phyloP scores from a whole-genome alignment of 441 rosid species.

The Gossypium laxum region DNA sequence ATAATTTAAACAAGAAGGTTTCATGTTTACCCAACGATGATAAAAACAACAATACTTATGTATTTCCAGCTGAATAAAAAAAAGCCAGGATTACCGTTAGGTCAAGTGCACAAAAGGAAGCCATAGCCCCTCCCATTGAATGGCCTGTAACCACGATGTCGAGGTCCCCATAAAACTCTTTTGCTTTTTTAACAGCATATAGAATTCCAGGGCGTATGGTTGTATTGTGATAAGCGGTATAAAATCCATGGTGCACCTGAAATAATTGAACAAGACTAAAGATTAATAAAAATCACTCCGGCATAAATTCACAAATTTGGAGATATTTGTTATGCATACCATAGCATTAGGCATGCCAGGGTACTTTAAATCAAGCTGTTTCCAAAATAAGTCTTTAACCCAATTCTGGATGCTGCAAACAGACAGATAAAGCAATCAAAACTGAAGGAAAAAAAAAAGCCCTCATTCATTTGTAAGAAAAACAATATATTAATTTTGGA shows the following conservation, averaged over 20 bases:
- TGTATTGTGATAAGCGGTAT: constrained; percentile 76
- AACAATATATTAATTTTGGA: neutral
- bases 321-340: neutral
- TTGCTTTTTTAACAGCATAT: constrained; percentile 48
- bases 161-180: constrained; percentile 48
- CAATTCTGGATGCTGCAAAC: constrained; percentile 75
- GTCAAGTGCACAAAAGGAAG: constrained; percentile 82
- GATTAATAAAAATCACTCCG: neutral
- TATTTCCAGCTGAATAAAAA: neutral
- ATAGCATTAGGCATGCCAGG: constrained; percentile 87
- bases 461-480: neutral
- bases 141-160: constrained; percentile 78
- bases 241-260: constrained; percentile 89
- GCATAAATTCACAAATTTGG: neutral
- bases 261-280: constrained; percentile 6
- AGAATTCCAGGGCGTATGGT: constrained; percentile 62
- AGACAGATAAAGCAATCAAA: neutral
- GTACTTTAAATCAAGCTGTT: constrained; percentile 86
- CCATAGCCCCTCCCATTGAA: constrained; percentile 97
- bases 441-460: neutral
- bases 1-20: neutral
- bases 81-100: constrained; percentile 39
- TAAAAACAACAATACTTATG: neutral
- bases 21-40: neutral
- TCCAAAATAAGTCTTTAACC: constrained; percentile 82